Evolutionary conservation across 768 basidiomycete genomes (phyloP).

Genomic region (Lepiota brunneoincarnata): DNA sequence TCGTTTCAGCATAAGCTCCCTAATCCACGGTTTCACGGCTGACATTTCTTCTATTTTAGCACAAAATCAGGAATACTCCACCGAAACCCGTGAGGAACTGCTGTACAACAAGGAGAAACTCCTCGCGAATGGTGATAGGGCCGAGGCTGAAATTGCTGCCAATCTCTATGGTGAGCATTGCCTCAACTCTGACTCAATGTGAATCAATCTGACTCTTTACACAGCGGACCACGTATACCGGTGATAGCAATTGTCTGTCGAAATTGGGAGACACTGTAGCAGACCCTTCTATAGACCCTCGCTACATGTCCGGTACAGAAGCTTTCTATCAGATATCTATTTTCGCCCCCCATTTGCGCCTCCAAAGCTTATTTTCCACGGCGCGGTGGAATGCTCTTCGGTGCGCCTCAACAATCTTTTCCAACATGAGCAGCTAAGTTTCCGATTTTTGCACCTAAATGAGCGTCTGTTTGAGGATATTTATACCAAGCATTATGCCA

Average conservation of each 20-base stretch:
- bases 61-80: slow-evolving; percentile 96
- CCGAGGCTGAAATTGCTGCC: slow-evolving; percentile 97
- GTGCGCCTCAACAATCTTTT: neutral
- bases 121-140: slow-evolving; percentile 91
- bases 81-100: slow-evolving; percentile 96
- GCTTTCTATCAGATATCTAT: slow-evolving; percentile 11
- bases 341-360: neutral
- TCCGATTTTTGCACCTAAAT: neutral
- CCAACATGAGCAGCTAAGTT: neutral
- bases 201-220: slow-evolving; percentile 20
- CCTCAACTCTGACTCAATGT: slow-evolving; percentile 14
- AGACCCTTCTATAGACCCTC: slow-evolving; percentile 9
- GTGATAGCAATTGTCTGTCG: slow-evolving; percentile 30
- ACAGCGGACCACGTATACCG: slow-evolving; percentile 88
- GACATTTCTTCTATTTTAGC: slow-evolving; percentile 42
- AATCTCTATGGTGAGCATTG: slow-evolving; percentile 70
- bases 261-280: slow-evolving; percentile 8
- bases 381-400: neutral
- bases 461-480: neutral
- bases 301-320: slow-evolving; percentile 13
- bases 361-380: neutral
- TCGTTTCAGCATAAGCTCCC: slow-evolving; percentile 28
- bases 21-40: slow-evolving; percentile 3
- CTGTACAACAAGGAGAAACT: slow-evolving; percentile 99
- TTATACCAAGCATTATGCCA: slow-evolving; percentile 6